Evolutionary conservation across 2,329 filamentous ascomycete genomes (phyloP).

Genomic region (Fonsecaea erecta): DNA sequence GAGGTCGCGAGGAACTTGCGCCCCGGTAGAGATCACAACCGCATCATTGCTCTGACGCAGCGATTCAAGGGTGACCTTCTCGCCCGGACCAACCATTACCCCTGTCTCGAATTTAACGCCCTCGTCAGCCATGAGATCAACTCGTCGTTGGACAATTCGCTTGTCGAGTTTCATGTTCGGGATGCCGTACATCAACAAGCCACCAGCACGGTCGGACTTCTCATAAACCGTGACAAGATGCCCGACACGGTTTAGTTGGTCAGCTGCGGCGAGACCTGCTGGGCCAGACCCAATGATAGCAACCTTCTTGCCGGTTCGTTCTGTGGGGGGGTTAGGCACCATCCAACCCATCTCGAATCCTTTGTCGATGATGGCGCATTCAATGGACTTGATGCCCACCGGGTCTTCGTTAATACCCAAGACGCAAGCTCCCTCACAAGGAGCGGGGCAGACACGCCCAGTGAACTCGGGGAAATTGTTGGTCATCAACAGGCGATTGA

Average conservation of each 20-base stretch:
- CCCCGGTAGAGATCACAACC: conserved; percentile 88
- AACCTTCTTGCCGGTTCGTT: conserved; percentile 84
- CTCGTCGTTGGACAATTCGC: conserved; percentile 91
- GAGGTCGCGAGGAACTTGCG: conserved; percentile 89
- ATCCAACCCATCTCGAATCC: conserved; percentile 99
- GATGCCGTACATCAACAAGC: conserved; percentile 96
- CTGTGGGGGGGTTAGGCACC: conserved; percentile 76
- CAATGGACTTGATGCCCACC: conserved; percentile 97
- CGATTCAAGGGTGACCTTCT: conserved; percentile 68
- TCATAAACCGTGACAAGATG: conserved; percentile 90
- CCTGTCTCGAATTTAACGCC: conserved; percentile 82
- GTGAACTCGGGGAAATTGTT: conserved; percentile 99
- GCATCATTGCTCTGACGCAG: conserved; percentile 77
- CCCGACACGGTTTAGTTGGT: conserved; percentile 92
- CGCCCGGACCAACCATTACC: conserved; percentile 75
- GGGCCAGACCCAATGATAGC: conserved; percentile 92
- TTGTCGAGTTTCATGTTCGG: conserved; percentile 99
- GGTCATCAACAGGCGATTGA: conserved; percentile 90
- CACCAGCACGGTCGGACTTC: conserved; percentile 86
- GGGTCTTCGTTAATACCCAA: conserved; percentile 96
- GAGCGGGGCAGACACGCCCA: conserved; percentile 92
- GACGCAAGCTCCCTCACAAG: conserved; percentile 94
- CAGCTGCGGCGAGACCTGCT: conserved; percentile 84
- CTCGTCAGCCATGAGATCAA: conserved; percentile 91
- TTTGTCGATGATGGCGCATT: conserved; percentile 96